These are phyloP conservation scores for Phoenix dactylifera DNA, from an alignment of 176 grass and related monocot species.

Conservation along the genomic window DNA sequence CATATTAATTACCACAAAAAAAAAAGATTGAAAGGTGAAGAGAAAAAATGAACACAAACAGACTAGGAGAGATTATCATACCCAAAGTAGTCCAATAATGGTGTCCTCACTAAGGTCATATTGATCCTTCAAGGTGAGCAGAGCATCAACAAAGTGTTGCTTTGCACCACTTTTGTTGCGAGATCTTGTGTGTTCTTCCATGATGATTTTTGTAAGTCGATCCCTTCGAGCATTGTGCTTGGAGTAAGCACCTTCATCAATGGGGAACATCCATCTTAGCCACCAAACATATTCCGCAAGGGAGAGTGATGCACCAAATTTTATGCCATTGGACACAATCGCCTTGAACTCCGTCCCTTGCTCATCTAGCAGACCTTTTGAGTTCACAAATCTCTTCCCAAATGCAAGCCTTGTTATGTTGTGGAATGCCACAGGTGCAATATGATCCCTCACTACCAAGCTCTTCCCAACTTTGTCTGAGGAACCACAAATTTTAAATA, in stretches of 20 bases:
- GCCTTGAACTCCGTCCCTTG: constrained; percentile 68
- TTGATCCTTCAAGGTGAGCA: constrained; percentile 48
- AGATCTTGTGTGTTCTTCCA: constrained; percentile 52
- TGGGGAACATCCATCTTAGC: constrained; percentile 41
- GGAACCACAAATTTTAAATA: neutral
- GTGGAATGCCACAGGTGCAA: constrained; percentile 52
- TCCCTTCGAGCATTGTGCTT: constrained; percentile 38
- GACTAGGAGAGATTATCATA: constrained; percentile 16
- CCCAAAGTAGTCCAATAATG: constrained; percentile 65
- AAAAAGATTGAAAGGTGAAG: too few species aligned
- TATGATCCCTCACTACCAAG: constrained; percentile 30
- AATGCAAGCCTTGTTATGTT: constrained; percentile 74
- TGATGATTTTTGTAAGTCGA: constrained; percentile 43
- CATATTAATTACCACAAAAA: too few species aligned
- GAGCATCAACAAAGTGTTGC: constrained; percentile 60
- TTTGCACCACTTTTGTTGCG: constrained; percentile 37
- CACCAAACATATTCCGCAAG: constrained; percentile 40
- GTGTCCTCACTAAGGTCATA: constrained; percentile 67
- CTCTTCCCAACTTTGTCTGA: constrained; percentile 39
- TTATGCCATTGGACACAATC: constrained; percentile 53
- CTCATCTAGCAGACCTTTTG: constrained; percentile 43
- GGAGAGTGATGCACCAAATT: constrained; percentile 61
- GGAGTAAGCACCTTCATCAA: constrained; percentile 36
- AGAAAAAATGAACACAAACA: constrained; percentile 1
- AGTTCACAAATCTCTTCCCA: constrained; percentile 69